Conservation (phyloP, 768 basidiomycete genomes). For the Boletus vinaceobasis region DNA sequence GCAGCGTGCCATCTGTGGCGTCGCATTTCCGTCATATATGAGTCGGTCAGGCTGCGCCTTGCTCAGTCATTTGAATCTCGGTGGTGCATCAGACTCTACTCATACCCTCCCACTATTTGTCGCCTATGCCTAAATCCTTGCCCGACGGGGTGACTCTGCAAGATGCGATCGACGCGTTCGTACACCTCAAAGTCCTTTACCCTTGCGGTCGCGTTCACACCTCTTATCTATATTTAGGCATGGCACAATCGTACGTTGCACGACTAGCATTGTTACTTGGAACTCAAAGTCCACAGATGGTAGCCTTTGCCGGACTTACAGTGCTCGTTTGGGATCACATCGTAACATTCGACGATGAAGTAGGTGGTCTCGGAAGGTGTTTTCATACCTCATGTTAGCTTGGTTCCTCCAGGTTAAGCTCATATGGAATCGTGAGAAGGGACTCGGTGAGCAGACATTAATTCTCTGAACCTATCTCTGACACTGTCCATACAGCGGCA, state of each 20-base stretch:
- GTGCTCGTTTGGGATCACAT: constrained; percentile 49
- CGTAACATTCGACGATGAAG: constrained; percentile 38
- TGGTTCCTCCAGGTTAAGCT: constrained; percentile 29
- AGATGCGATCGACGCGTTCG: not conserved
- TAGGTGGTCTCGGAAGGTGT: constrained; percentile 11
- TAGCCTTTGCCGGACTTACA: constrained; percentile 51
- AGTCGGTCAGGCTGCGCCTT: not conserved
- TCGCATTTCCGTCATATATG: not conserved
- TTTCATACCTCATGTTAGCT: not conserved
- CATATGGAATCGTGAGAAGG: constrained; percentile 37
- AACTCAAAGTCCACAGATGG: constrained; percentile 35
- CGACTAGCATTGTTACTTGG: not conserved
- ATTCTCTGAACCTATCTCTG: not conserved
- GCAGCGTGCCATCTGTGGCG: not conserved
- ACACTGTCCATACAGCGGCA: constrained; percentile 20
- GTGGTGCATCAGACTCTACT: not conserved
- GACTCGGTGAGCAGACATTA: constrained; percentile 27
- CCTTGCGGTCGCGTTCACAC: not conserved
- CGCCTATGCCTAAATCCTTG: constrained; percentile 1
- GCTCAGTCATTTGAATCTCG: not conserved
- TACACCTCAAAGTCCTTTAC: not conserved
- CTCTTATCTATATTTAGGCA: not conserved
- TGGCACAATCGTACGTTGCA: constrained; percentile 9
- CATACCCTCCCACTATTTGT: not conserved
- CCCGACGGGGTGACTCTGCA: not conserved